Base-by-base conservation (phyloP, 163 green algal genomes). In the Coccomyxa subellipsoidea region DNA sequence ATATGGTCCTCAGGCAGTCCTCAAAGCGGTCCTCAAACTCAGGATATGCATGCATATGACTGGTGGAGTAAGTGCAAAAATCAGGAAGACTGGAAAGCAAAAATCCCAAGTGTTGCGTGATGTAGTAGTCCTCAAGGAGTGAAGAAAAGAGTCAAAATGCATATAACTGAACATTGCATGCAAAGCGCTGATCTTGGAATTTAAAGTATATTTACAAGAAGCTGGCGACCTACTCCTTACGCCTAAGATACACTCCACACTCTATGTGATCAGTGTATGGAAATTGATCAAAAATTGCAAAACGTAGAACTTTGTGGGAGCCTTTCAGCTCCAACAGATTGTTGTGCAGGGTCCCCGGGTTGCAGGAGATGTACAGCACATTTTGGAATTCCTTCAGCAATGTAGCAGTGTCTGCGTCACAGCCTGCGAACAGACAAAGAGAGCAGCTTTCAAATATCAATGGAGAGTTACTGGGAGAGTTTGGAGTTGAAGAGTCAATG, bases 281-380 rank as follows among this genome's bases (percentile, higher is more conserved):
- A 83, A 99, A 99, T 86, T 82, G 90, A 59, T 94, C 90, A 85
- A 94, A 94, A 34, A 94, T 38, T 0, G 90, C 90, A 86, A 92
- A 90, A 4, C 76, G 78, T 69, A 86, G 70, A 35, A 91, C 82
- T 75, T 96, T 91, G 85, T 97, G 92, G 15, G 87, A 94, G 54
- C 90, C 86, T 0, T 76, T 82, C 12, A 97, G 83, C 27, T 85
- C 80, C n/a, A 71, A 32, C 40, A 98, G 80, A 88, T 99, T 96
- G 31, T 79, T 87, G 29, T 90, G 81, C 71, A 99, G 87, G 12
- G 96, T 98, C 72, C 93, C 90, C 0, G 95, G 96, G 86, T 99
- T 99, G 90, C 96, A 99, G 69, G 86, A 94, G 73, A 99, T 93
- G 90, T 99, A 99, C 12, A 98, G 88, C 27, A 99, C 90, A 27